These are phyloP conservation scores for Carex kokanica DNA, from an alignment of 176 grass and related monocot species.

Conservation along the genomic window DNA sequence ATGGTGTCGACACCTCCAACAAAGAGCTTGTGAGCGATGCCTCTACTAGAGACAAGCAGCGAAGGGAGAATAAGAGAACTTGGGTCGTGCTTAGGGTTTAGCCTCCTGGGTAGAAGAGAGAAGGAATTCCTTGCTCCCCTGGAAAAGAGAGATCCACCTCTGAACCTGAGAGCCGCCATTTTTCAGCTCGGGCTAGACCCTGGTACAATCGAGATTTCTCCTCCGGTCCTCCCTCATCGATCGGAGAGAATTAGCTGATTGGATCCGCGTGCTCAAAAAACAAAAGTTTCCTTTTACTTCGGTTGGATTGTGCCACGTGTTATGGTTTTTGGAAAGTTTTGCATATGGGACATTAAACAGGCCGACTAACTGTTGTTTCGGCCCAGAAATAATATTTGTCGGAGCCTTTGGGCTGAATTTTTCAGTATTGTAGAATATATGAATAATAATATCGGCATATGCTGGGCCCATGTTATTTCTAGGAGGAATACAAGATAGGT, in stretches of 20 bases:
- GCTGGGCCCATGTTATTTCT: no score
- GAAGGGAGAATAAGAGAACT: slow-evolving; percentile 16
- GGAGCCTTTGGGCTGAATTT: no score
- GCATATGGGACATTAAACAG: no score
- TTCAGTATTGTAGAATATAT: no score
- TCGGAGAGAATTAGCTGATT: not conserved
- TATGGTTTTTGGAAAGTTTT: not conserved
- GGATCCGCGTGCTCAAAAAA: not conserved
- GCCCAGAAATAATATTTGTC: not conserved
- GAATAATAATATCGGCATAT: no score
- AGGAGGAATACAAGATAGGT: no score
- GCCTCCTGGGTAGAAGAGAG: not conserved
- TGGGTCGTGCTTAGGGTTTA: not conserved
- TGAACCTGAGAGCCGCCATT: slow-evolving; percentile 25
- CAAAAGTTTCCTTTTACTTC: not conserved
- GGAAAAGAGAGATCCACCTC: slow-evolving; percentile 18
- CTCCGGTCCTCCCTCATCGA: not conserved
- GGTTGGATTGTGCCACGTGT: not conserved
- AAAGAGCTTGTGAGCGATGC: slow-evolving; percentile 45
- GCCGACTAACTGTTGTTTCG: not conserved
- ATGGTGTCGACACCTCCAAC: slow-evolving; percentile 26
- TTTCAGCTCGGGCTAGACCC: not conserved
- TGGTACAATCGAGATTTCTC: not conserved
- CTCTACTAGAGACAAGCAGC: slow-evolving; percentile 29
- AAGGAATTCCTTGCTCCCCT: not conserved